Evolutionary conservation across 208 protist species (phyloP), one percentile per base, ranked within the genome.

Genomic region (Acanthamoeba culbertsoni): DNA sequence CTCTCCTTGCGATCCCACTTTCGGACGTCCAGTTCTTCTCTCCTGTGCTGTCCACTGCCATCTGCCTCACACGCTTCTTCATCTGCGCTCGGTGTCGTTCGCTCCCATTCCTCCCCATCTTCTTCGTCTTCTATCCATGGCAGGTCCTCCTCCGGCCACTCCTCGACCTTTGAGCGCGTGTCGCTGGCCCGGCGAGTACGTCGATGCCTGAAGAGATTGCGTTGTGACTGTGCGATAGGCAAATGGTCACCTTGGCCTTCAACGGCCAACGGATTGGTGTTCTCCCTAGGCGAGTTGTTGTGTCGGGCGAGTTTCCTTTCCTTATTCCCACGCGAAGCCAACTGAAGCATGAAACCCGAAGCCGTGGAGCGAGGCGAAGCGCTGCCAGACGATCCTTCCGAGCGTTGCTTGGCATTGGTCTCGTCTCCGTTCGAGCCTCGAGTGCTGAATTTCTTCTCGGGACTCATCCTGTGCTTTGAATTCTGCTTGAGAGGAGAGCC

Each of bases 51-150:
- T 73, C 63, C 63, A 12, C 43, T 12, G 59, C 6, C 28, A n/a
- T n/a, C n/a, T n/a, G n/a, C n/a, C n/a, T n/a, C n/a, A n/a, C n/a
- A n/a, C n/a, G n/a, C n/a, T n/a, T n/a, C n/a, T n/a, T n/a, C n/a
- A n/a, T n/a, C n/a, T n/a, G n/a, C n/a, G n/a, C n/a, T n/a, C n/a
- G n/a, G n/a, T n/a, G n/a, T 23, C 0, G 40, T 57, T 20, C 73
- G 40, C 73, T 84, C 73, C 73, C 73, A 84, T 33, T 84, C 73
- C 43, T 84, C 73, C 23, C 45, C 73, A 26, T 55, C 73, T 10
- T 68, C 59, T 16, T 84, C 45, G 0, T 84, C 73, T 16, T 84
- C 73, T 6, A 28, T 8, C 73, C 73, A 84, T 28, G 46, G 43
- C 28, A 37, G 46, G 73, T 84, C 73, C 2, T 3, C 73, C 43